Base-by-base conservation (phyloP, 306 rosid species). In the Senna siamea region DNA sequence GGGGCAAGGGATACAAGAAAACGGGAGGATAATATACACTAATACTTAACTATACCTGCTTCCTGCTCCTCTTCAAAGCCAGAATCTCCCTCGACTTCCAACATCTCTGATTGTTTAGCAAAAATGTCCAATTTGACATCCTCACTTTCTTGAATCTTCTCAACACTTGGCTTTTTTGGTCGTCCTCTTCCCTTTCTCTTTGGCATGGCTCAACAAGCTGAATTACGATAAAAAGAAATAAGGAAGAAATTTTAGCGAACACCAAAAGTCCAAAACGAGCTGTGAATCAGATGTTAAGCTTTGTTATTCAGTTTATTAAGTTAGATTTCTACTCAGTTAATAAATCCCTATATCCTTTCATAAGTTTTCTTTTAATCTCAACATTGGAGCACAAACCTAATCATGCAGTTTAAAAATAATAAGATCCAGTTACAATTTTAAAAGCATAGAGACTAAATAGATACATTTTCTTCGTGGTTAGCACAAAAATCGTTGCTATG, bases 131-230 rank as follows among this genome's bases (percentile, higher is more conserved):
- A 15, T 37, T 66, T 57, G 6, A 1, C 40, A 65, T 75, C 61
- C 8, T 26, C 57, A 57, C 72, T 64, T 23, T 22, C 56, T 50
- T 62, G 76, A 56, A 15, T 43, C 75, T 74, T 51, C 67, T 57
- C 63, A 48, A 11, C 56, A 1, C 53, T 64, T 6, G 57, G 48
- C 61, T 22, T 69, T 70, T 57, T 82, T 40, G 71, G 77, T 61
- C 43, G 51, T 48, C 78, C 78, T 58, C 66, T 2, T 40, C 80
- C 72, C 60, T 48, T 82, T 74, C 75, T 74, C 75, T 64, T 78
- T 1, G 72, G 56, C 83, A 82, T 73, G 76, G 56, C 46, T 66
- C 55, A 65, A 22, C 9, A 20, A 65, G 41, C 70, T 57, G 62
- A 50, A 71, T 20, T 28, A 18, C n/a, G 7, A 15, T 7, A n/a